Percentiles rank a stretch among this genome's conserved stretches.
These are phyloP conservation scores for Somion occarium DNA, from an alignment of 1,284 basidiomycete genomes.

Conservation along the genomic window DNA sequence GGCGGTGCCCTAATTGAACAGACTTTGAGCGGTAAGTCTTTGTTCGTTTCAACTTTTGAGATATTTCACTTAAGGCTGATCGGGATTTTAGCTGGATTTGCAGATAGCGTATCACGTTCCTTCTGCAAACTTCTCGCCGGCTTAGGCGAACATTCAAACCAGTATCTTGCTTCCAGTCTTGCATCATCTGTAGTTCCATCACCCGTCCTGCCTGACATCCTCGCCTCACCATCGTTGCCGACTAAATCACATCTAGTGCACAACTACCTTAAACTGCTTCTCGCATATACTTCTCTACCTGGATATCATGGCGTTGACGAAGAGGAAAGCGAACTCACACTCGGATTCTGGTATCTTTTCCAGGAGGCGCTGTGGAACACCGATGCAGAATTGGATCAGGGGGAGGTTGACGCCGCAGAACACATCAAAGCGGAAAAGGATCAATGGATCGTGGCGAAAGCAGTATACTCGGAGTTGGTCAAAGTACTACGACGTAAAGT, in stretches of 20 bases:
- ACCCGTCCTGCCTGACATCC: slow-evolving; percentile 12
- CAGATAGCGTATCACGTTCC: slow-evolving; percentile 55
- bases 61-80: too few relatives aligned
- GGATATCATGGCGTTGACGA: slow-evolving; percentile 80
- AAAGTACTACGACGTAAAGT: slow-evolving; percentile 68
- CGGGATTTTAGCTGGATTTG: slow-evolving; percentile 38
- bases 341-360: slow-evolving; percentile 84
- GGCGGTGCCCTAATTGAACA: slow-evolving; percentile 51
- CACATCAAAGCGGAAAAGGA: slow-evolving; percentile 34
- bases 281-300: slow-evolving; percentile 73
- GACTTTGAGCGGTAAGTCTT: slow-evolving; percentile 36
- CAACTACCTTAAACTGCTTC: slow-evolving; percentile 62
- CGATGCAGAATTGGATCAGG: slow-evolving; percentile 47
- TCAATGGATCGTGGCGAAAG: slow-evolving; percentile 58
- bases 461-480: slow-evolving; percentile 76
- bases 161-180: slow-evolving; percentile 73
- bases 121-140: slow-evolving; percentile 77
- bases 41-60: too few relatives aligned
- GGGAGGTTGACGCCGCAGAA: slow-evolving; percentile 28
- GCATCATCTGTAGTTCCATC: slow-evolving; percentile 33
- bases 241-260: slow-evolving; percentile 57
- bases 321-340: slow-evolving; percentile 80
- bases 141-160: slow-evolving; percentile 79
- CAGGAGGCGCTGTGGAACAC: slow-evolving; percentile 84
- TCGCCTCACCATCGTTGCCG: slow-evolving; percentile 22